Conservation (phyloP, 164 flowering plant species). For the Liquidambar formosana region DNA sequence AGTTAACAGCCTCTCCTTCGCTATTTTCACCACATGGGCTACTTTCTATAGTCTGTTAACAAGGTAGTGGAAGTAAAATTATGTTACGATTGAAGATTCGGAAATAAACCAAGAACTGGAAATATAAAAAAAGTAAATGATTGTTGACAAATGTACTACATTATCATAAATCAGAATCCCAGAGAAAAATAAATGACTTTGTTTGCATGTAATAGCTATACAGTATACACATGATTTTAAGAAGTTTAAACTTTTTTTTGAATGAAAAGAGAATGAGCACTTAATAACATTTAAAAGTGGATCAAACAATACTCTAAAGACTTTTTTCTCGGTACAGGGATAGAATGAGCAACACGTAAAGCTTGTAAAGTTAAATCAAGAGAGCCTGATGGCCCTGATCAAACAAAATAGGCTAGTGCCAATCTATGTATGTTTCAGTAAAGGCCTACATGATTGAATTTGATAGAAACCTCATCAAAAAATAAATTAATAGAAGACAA, state of each 20-base stretch:
- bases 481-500: no score
- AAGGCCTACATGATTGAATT: no score
- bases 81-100: background rate
- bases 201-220: no score
- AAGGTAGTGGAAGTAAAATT: constrained; percentile 13
- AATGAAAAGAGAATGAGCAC: background rate
- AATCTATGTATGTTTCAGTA: no score
- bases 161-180: background rate
- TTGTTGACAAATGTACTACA: background rate
- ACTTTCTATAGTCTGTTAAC: constrained; percentile 87
- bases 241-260: no score
- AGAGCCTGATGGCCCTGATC: background rate
- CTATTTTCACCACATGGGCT: constrained; percentile 81
- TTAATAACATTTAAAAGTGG: background rate
- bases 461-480: no score
- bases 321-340: background rate
- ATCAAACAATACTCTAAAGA: background rate
- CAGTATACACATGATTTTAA: no score
- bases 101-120: background rate
- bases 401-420: background rate
- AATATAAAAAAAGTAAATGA: background rate
- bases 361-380: no score
- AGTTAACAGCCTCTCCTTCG: constrained; percentile 84
- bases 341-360: background rate
- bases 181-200: no score